A percentile compares a stretch with the other conserved stretches of the same genome.
These are phyloP conservation scores for Cucumis sativus DNA, from an alignment of 306 rosid species.

Conservation along the genomic window DNA sequence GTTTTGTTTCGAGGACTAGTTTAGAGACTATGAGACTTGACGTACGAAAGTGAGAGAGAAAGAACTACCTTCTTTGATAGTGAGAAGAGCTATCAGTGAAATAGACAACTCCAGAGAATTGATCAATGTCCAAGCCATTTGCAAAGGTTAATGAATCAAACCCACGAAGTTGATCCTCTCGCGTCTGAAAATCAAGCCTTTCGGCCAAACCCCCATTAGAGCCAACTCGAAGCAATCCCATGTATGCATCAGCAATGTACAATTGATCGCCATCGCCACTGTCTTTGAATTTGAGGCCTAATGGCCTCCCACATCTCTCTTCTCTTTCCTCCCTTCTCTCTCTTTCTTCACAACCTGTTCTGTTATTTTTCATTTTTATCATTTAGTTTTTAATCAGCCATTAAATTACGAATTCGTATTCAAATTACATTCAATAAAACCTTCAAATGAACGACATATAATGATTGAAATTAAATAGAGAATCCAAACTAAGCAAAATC, in stretches of 20 bases:
- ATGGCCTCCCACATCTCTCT: conserved; percentile 66
- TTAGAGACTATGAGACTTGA: too few relatives aligned
- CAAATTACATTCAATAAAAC: too few relatives aligned
- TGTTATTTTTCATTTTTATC: not conserved
- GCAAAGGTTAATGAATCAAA: conserved; percentile 27
- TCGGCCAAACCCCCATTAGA: conserved; percentile 34
- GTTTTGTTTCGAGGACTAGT: too few relatives aligned
- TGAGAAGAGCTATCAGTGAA: conserved; percentile 51
- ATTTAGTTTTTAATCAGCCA: too few relatives aligned
- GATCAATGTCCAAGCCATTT: conserved; percentile 56
- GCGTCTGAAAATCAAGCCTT: conserved; percentile 5
- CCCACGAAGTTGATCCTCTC: not conserved
- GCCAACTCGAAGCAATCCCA: conserved; percentile 49
- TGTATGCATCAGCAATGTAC: conserved; percentile 68
- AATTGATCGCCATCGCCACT: conserved; percentile 20
- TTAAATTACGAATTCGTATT: too few relatives aligned
- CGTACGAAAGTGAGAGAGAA: not conserved
- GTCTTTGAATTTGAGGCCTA: conserved; percentile 39
- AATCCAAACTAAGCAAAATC: too few relatives aligned
- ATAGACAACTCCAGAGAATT: conserved; percentile 29
- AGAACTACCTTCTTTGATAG: conserved; percentile 43
- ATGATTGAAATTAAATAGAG: too few relatives aligned
- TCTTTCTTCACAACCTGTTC: conserved; percentile 47
- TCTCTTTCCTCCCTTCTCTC: conserved; percentile 27
- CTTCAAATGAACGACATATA: too few relatives aligned